phyloP scores from a whole-genome alignment of 2,329 filamentous ascomycete species.

The Pyricularia pennisetigena region DNA sequence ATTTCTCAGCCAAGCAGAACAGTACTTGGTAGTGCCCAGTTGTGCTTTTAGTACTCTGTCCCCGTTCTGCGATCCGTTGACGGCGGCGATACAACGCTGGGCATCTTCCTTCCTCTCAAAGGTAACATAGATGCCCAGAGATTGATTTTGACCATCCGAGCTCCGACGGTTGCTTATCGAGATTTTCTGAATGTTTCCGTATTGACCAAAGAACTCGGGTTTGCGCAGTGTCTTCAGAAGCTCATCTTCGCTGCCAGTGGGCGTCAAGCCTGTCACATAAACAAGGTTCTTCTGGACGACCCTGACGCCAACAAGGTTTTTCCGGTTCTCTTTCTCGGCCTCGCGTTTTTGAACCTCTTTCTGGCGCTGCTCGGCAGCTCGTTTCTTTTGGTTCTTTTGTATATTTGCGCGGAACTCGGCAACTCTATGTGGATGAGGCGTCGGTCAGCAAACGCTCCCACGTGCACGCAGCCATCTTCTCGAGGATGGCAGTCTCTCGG shows the following conservation, averaged over 20 bases:
- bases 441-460: conserved; percentile 7
- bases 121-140: conserved; percentile 96
- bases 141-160: conserved; percentile 65
- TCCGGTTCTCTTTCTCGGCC: conserved; percentile 88
- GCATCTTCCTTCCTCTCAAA: conserved; percentile 90
- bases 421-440: conserved; percentile 37
- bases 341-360: conserved; percentile 96
- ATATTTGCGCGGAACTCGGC: conserved; percentile 69
- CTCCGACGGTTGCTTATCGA: conserved; percentile 94
- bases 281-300: conserved; percentile 98
- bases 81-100: conserved; percentile 77
- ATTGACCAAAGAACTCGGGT: conserved; percentile 92
- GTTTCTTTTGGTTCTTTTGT: conserved; percentile 87
- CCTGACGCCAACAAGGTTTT: conserved; percentile 88
- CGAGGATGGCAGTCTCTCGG: background rate
- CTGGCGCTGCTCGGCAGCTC: conserved; percentile 70
- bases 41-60: conserved; percentile 74
- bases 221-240: conserved; percentile 83
- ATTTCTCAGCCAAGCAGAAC: conserved; percentile 89
- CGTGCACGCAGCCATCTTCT: background rate
- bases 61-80: conserved; percentile 86
- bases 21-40: conserved; percentile 92
- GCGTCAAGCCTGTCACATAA: conserved; percentile 91
- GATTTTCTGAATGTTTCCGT: conserved; percentile 97
- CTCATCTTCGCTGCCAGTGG: conserved; percentile 85